Evolutionary conservation across 2,329 filamentous ascomycete genomes (phyloP).

Genomic region (Nothophaeocryptopus gaeumannii): DNA sequence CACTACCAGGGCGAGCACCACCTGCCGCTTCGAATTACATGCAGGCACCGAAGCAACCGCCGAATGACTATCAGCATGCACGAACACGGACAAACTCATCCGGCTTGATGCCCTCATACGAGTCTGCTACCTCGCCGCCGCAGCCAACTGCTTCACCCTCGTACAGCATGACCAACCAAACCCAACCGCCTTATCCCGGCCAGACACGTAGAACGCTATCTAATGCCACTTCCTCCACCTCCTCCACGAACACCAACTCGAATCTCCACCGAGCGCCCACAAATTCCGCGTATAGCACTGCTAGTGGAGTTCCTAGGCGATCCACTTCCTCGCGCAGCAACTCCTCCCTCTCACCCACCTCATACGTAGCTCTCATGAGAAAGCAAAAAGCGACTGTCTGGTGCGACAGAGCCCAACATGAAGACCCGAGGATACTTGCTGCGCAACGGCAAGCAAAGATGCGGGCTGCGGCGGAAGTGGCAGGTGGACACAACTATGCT

Average conservation of each 20-base stretch:
- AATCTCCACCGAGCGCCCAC: constrained; percentile 49
- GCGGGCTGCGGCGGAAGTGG: constrained; percentile 79
- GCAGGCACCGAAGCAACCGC: constrained; percentile 17
- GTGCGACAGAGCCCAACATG: constrained; percentile 90
- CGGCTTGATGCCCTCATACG: constrained; percentile 26
- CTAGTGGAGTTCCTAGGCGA: constrained; percentile 53
- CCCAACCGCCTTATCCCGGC: constrained; percentile 15
- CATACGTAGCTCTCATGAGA: constrained; percentile 92
- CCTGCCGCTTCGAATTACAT: constrained; percentile 1
- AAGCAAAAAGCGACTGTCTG: constrained; percentile 98
- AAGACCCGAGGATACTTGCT: constrained; percentile 79
- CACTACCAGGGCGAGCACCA: neutral
- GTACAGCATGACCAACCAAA: constrained; percentile 23
- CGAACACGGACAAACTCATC: constrained; percentile 43
- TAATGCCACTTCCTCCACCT: constrained; percentile 69
- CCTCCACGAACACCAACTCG: constrained; percentile 51
- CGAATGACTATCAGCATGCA: constrained; percentile 39
- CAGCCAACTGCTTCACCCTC: constrained; percentile 17
- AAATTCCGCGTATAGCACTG: constrained; percentile 30
- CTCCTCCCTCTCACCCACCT: constrained; percentile 57
- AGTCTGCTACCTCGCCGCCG: constrained; percentile 23
- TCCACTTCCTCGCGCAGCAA: constrained; percentile 76
- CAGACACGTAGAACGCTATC: constrained; percentile 56
- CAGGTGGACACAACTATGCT: constrained; percentile 53
- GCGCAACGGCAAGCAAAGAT: constrained; percentile 85